These are phyloP conservation scores for Vinca minor DNA, from an alignment of 257 asterid species.

Conservation along the genomic window DNA sequence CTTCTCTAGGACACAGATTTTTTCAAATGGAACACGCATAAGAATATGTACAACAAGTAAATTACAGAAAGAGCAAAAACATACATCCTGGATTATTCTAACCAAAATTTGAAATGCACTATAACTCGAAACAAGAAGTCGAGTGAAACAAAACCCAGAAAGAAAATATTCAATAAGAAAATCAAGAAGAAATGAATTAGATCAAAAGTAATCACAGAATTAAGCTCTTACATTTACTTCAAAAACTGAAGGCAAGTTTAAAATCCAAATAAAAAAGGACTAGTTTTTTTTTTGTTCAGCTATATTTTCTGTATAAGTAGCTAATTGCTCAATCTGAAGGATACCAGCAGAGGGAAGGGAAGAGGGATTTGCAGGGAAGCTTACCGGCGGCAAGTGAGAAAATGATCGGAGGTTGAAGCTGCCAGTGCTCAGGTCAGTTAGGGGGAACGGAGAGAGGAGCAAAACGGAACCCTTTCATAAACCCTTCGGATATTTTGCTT, in stretches of 20 bases:
- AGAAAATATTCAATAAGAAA: neutral
- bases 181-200: neutral
- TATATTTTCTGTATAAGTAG: neutral
- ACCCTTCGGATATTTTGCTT: too few species aligned
- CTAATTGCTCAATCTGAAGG: neutral
- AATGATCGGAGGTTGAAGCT: neutral
- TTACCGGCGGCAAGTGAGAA: slow-evolving; percentile 4
- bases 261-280: neutral
- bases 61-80: neutral
- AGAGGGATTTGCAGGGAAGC: neutral
- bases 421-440: neutral
- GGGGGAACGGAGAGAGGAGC: too few species aligned
- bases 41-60: too few species aligned
- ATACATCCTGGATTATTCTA: neutral
- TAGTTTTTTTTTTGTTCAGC: neutral
- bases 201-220: neutral
- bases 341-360: neutral
- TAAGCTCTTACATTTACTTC: neutral
- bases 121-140: neutral
- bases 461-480: slow-evolving; percentile 7
- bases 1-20: too few species aligned
- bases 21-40: too few species aligned
- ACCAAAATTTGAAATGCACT: neutral
- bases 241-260: neutral
- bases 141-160: neutral